Evolutionary conservation across 306 rosid species (phyloP), one percentile per base, ranked within the genome.

Genomic region (Delonix regia): DNA sequence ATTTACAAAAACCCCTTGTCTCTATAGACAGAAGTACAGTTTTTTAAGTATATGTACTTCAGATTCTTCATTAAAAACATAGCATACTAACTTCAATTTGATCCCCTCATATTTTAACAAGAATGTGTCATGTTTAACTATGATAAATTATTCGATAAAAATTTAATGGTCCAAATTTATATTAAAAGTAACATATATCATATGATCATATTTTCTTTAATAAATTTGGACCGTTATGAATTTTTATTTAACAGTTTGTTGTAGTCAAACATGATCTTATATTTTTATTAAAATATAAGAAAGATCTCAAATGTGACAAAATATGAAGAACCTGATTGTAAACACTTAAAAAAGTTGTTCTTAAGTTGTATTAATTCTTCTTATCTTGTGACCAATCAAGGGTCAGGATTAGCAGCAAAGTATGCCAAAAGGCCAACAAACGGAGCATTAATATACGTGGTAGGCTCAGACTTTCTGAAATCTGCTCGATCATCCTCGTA

Each of bases 361-460:
- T 24, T 56, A 10, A 60, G 66, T 28, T 7, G 13, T 16, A 21
- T 30, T n/a, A n/a, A n/a, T n/a, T n/a, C n/a, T n/a, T 18, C 3
- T 30, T 60, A 41, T 27, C 10, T 1, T 16, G 15, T 1, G 0
- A 48, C 53, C 21, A 88, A 78, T 47, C 69, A 41, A 65, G 69
- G 78, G 78, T 73, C 42, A 41, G 93, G 94, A 75, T 93, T 88
- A 49, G 92, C 95, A 44, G 75, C 84, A 64, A 93, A 88, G 79
- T 84, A 91, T 0, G 98, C 92, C 39, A 91, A 82, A 16, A 62
- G 92, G 14, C 98, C 98, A 24, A 93, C 91, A 77, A 93, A 93
- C 0, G 98, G 98, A 47, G 98, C 98, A 64, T 93, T 93, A 30
- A 93, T 93, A 34, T 91, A 93, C 0, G 98, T 93, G 1, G 98